Base-by-base conservation (phyloP, 2,329 filamentous ascomycete genomes). In the Trichoderma lentiforme region DNA sequence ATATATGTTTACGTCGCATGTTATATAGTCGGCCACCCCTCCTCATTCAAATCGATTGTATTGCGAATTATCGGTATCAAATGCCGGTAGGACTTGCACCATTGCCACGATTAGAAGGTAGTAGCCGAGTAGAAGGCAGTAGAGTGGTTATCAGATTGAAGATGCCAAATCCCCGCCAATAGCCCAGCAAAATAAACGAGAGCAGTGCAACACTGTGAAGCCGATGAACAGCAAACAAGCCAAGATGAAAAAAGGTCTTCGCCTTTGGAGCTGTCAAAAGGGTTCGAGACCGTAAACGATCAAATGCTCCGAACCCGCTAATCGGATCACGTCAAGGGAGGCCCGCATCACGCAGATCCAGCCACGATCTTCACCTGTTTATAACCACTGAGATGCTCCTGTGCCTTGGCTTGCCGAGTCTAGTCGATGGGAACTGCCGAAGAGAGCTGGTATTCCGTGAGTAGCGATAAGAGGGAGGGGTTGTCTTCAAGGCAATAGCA, bases 81-180 rank as follows among this genome's bases (percentile, higher is more conserved):
- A 53, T 26, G 39, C 28, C 24, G 39, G 9, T 62, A 51, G 24
- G 36, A 70, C 43, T 53, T 36, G 26, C 18, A 32, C 30, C 30
- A 36, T 51, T 61, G 21, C 67, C 43, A 26, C 56, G 67, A 51
- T 53, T 70, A 70, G 67, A 70, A 70, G 67, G 67, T 70, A 53
- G 67, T 62, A 70, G 39, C 39, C 67, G 57, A 26, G 57, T 21
- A 15, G 30, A 36, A 28, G 24, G 47, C 30, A 62, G 4, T 36
- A 24, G n/a, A 62, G 57, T 24, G 57, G 60, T 34, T 53, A 62
- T 51, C 39, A 53, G 36, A 30, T 61, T 24, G 21, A 67, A 39
- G 32, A 24, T 6, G 30, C 6, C 24, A 15, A 6, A 36, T 34
- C 51, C 64, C 57, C 65, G 14, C 67, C 67, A 70, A 70, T 70